Conservation (phyloP, 2,329 filamentous ascomycete genomes). For the Phaeosphaeria sp. region DNA sequence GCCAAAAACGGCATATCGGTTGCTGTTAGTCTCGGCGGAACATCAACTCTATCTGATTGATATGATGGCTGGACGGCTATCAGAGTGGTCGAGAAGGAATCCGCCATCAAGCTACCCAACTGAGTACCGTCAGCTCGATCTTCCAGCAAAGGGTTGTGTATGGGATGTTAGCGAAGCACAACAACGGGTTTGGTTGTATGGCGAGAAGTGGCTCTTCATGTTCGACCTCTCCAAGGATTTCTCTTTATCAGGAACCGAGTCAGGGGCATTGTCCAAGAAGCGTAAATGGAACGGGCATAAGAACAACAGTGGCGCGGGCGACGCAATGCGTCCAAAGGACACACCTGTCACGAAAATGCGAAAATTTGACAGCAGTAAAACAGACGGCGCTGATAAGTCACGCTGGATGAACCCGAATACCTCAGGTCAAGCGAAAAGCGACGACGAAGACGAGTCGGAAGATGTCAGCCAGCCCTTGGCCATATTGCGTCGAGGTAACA, state of each 20-base stretch:
- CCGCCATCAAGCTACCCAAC: conserved; percentile 75
- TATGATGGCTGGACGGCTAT: conserved; percentile 75
- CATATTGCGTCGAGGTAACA: conserved; percentile 32
- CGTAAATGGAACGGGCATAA: conserved; percentile 40
- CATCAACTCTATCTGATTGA: conserved; percentile 81
- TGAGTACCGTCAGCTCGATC: conserved; percentile 75
- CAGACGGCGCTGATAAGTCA: conserved; percentile 29
- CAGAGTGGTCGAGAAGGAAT: conserved; percentile 86
- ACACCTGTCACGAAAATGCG: conserved; percentile 56
- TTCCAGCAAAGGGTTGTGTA: conserved; percentile 81
- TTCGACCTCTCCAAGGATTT: conserved; percentile 81
- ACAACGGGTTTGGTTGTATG: conserved; percentile 82
- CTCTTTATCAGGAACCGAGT: conserved; percentile 24
- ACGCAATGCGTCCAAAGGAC: conserved; percentile 56
- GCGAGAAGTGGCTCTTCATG: conserved; percentile 88
- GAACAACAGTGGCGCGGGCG: conserved; percentile 61
- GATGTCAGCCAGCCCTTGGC: conserved; percentile 37
- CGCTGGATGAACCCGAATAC: conserved; percentile 38
- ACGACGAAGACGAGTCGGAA: conserved; percentile 31
- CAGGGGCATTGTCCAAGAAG: conserved; percentile 30
- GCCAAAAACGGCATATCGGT: conserved; percentile 59
- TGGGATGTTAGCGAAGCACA: conserved; percentile 72
- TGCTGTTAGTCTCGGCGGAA: conserved; percentile 68
- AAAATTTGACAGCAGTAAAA: conserved; percentile 53
- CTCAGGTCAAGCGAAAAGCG: conserved; percentile 41